A percentile compares a stretch with the other conserved stretches of the same genome.
Conservation (phyloP, 164 flowering plant species). For the Macadamia integrifolia region DNA sequence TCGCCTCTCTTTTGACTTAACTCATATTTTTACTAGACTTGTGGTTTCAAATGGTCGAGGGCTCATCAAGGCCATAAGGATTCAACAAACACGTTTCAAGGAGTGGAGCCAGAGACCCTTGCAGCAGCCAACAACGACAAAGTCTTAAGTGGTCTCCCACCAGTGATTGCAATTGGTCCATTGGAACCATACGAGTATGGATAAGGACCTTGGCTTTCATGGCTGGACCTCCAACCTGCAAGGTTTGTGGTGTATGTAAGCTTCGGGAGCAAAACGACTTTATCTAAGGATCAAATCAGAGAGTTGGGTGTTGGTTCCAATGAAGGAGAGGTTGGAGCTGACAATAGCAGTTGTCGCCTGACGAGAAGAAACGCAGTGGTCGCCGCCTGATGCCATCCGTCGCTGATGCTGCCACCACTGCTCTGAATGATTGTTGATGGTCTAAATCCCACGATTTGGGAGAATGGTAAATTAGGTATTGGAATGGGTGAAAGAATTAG, state of each 20-base stretch:
- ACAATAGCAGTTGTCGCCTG: too few relatives aligned
- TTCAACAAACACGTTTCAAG: conserved; percentile 33
- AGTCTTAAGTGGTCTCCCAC: conserved; percentile 26
- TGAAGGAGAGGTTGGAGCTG: too few relatives aligned
- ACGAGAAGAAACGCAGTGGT: too few relatives aligned
- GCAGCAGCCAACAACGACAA: conserved; percentile 26
- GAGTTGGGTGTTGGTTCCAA: conserved; percentile 33
- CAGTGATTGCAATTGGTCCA: conserved; percentile 38
- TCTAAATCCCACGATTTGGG: too few relatives aligned
- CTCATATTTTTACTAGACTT: conserved; percentile 16
- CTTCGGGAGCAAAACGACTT: conserved; percentile 28
- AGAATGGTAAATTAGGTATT: too few relatives aligned
- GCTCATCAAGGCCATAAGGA: conserved; percentile 4
- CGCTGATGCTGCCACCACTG: too few relatives aligned
- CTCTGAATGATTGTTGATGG: too few relatives aligned
- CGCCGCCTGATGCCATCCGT: too few relatives aligned
- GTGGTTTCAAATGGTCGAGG: conserved; percentile 16
- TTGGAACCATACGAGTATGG: conserved; percentile 18
- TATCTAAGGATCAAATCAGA: conserved; percentile 33
- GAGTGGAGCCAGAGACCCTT: conserved; percentile 31
- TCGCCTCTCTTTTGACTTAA: conserved; percentile 17
- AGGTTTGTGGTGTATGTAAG: conserved; percentile 29
- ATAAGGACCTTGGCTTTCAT: conserved; percentile 5
- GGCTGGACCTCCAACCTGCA: conserved; percentile 39
- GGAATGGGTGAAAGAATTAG: too few relatives aligned